These are phyloP conservation scores for Zymoseptoria pseudotritici DNA, from an alignment of 2,329 filamentous ascomycete genomes.

Conservation along the genomic window DNA sequence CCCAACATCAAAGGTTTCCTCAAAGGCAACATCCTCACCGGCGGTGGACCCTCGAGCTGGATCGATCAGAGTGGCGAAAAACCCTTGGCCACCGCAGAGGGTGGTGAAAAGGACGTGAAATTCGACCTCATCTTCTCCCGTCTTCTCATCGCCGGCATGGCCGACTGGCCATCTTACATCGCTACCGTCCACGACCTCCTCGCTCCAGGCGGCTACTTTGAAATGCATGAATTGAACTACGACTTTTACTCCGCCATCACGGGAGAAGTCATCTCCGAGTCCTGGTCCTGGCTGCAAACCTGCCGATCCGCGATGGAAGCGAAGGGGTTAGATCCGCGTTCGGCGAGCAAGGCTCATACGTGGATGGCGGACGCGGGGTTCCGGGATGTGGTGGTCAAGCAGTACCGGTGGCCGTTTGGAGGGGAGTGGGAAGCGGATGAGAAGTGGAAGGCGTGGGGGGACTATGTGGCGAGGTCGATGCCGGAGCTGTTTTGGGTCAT, in stretches of 20 bases:
- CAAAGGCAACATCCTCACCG: conserved; percentile 7
- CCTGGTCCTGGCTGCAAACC: conserved; percentile 12
- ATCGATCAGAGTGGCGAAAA: neutral
- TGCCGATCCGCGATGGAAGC: conserved; percentile 1
- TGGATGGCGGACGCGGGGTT: conserved; percentile 17
- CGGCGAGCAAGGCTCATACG: conserved; percentile 4
- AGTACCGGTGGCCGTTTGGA: too few relatives aligned
- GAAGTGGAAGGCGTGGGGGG: neutral
- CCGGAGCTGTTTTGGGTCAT: too few relatives aligned
- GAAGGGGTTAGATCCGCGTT: conserved; percentile 9
- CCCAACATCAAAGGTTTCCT: conserved; percentile 7
- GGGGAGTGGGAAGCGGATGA: neutral
- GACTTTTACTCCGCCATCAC: conserved; percentile 3
- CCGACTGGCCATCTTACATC: conserved; percentile 16
- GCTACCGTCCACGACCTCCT: conserved; percentile 5
- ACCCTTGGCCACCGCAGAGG: neutral
- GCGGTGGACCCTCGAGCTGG: neutral
- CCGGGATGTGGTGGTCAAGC: too few relatives aligned
- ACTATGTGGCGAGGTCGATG: too few relatives aligned
- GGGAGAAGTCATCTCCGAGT: conserved; percentile 6
- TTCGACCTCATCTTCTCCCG: conserved; percentile 21
- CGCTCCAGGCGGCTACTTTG: conserved; percentile 14
- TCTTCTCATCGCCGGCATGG: conserved; percentile 17
- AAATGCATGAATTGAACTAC: conserved; percentile 17
- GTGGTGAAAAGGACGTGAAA: neutral